Conservation (phyloP, 495 filamentous ascomycete species). For the Friedmanniomyces simplex region DNA sequence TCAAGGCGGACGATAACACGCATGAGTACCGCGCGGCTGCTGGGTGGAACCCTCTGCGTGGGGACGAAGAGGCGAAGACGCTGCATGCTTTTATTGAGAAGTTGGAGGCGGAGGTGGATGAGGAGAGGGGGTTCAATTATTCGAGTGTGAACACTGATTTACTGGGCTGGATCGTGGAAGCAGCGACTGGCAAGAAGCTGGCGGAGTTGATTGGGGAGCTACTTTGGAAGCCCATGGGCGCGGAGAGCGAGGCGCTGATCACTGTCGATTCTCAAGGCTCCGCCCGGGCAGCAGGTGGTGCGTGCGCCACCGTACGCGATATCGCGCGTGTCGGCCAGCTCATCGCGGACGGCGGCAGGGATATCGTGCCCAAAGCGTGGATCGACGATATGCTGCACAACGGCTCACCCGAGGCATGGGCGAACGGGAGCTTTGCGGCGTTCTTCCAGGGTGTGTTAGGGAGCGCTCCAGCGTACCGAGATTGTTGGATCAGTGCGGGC, state of each 20-base stretch:
- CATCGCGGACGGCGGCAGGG: constrained; percentile 1
- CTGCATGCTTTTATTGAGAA: constrained; percentile 6
- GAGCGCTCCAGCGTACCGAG: not conserved
- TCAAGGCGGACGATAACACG: constrained; percentile 1
- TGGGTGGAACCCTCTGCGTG: constrained; percentile 3
- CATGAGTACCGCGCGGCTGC: constrained; percentile 6
- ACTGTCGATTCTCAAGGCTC: constrained; percentile 5
- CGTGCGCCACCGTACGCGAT: constrained; percentile 13
- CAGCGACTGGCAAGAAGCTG: constrained; percentile 3
- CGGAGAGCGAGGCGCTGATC: constrained; percentile 8
- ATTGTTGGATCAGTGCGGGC: not conserved
- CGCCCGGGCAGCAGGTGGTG: constrained; percentile 9
- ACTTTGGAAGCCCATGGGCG: constrained; percentile 15
- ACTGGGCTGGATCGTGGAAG: constrained; percentile 9
- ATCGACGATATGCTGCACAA: constrained; percentile 12
- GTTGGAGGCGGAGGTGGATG: not conserved
- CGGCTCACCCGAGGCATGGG: not conserved
- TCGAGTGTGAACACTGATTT: constrained; percentile 12
- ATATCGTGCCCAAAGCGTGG: constrained; percentile 6
- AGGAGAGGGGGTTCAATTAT: constrained; percentile 10
- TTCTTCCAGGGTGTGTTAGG: not conserved
- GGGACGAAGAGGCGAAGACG: not conserved
- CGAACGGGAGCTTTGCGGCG: not conserved
- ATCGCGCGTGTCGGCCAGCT: constrained; percentile 13
- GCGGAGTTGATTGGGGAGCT: constrained; percentile 12